A percentile compares a stretch with the other conserved stretches of the same genome.
phyloP scores from a whole-genome alignment of 768 basidiomycete species.

The Amanita subjunquillea region DNA sequence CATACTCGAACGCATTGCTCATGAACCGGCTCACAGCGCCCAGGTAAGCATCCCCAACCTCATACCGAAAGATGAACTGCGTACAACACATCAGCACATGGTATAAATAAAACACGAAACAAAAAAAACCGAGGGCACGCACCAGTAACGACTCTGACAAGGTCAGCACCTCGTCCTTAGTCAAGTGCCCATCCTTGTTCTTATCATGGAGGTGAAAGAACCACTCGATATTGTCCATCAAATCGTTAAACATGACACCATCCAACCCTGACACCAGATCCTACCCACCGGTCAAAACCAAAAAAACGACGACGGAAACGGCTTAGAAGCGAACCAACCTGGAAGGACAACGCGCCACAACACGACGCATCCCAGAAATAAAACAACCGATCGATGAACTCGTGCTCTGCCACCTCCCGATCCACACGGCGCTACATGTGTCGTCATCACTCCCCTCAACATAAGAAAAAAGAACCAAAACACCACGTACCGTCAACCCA shows the following conservation, averaged over 20 bases:
- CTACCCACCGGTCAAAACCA: constrained; percentile 26
- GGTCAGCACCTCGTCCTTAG: constrained; percentile 94
- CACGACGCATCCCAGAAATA: constrained; percentile 87
- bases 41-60: constrained; percentile 92
- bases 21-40: constrained; percentile 96
- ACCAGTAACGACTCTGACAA: constrained; percentile 92
- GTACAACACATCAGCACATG: background rate
- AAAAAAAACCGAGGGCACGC: constrained; percentile 13
- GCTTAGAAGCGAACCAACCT: constrained; percentile 36
- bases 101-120: constrained; percentile 1
- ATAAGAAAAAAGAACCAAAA: too few species aligned
- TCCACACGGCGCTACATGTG: constrained; percentile 69
- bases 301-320: background rate
- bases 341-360: constrained; percentile 80
- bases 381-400: constrained; percentile 88
- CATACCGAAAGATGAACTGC: constrained; percentile 96
- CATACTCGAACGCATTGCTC: constrained; percentile 97
- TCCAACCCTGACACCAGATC: constrained; percentile 86
- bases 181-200: constrained; percentile 90
- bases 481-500: constrained; percentile 68
- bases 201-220: constrained; percentile 95
- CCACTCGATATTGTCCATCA: constrained; percentile 99
- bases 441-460: constrained; percentile 3
- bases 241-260: constrained; percentile 88
- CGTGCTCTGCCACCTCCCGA: constrained; percentile 88